Base-by-base conservation (phyloP, 1,284 basidiomycete genomes). In the Inonotus obliquus region DNA sequence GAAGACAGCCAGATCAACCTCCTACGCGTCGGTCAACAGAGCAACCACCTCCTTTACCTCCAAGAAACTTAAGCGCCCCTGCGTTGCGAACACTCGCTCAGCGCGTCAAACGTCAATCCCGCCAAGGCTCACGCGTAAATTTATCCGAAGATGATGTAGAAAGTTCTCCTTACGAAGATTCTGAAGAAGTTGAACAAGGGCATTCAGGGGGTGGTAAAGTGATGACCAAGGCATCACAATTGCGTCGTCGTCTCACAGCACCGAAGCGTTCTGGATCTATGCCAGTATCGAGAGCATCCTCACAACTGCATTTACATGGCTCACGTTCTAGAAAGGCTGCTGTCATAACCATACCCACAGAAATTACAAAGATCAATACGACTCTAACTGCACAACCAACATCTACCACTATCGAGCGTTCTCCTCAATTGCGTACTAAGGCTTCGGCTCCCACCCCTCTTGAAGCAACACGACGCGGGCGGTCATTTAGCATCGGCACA, bases 191-290 rank as follows among this genome's bases (percentile, higher is more conserved):
- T 47, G 62, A 63, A 54, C 62, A 57, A 37, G 47, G 60, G 9
- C 35, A 41, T 27, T 44, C 35, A 39, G 57, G 48, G 45, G 59
- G 37, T 29, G 54, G 48, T 19, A 57, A 51, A 47, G 53, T 41
- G 21, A 37, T 38, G 21, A 55, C 17, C 21, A 55, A 47, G 35
- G 39, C 47, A 53, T 37, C 19, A 35, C 48, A 57, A 10, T 23
- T 58, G 19, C 62, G 58, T 14, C 27, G 59, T 32, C 58, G 59
- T 23, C 27, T 60, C 23, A 23, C 48, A 45, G 29, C 54, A 32
- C 62, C 62, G n/a, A 63, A 60, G 49, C 62, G 62, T 13, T 60
- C 62, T 29, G 62, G 58, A n/a, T 60, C 62, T 13, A 55, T 60
- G 48, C 62, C 62, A 32, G 39, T 59, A 7, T 57, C 58, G 23